Base-by-base conservation (phyloP, 169 alveolate genomes). In the Cryptosporidium baileyi region DNA sequence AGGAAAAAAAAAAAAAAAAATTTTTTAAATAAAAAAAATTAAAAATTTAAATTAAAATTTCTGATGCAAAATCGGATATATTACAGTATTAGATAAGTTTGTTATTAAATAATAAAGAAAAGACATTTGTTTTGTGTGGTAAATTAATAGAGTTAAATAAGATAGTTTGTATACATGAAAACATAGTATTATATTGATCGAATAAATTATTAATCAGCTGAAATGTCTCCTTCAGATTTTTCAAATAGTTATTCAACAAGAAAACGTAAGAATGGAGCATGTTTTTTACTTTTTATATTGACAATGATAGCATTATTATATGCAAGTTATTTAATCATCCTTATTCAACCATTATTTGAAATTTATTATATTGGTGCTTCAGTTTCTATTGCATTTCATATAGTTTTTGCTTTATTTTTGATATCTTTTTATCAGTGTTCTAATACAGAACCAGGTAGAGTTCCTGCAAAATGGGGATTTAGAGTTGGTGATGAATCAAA, bases 401-500 rank as follows among this genome's bases (percentile, higher is more conserved):
- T 57, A 13, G 67, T 88, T 28, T 63, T 88, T 62, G 40, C 60
- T 24, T 49, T 44, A 52, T 57, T 59, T 81, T 17, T 63, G 30
- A 40, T 90, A 47, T 28, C 63, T 15, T 44, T 88, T 22, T 59
- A 60, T 44, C 90, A 93, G 95, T 93, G 95, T 32, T 88, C 95
- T 45, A 90, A 89, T 43, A 97, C 98, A 15, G 99, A 96, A 82
- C 99, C 99, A 4, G 99, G 99, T 1, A 92, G 91, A 59, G 98
- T 96, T 30, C 99, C 99, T 0, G 80, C 95, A 11, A 91, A 95
- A 88, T 95, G 98, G 99, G 99, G 99, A 5, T 96, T 97, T 90
- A 94, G 96, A 80, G 94, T 97, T 82, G 99, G 99, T 34, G 99
- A 97, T 82, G 97, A 97, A 47, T 97, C 96, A 44, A 92, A 96